Evolutionary conservation across 2,329 filamentous ascomycete genomes (phyloP), one percentile per base, ranked within the genome.

Genomic region (Nemania sp.): DNA sequence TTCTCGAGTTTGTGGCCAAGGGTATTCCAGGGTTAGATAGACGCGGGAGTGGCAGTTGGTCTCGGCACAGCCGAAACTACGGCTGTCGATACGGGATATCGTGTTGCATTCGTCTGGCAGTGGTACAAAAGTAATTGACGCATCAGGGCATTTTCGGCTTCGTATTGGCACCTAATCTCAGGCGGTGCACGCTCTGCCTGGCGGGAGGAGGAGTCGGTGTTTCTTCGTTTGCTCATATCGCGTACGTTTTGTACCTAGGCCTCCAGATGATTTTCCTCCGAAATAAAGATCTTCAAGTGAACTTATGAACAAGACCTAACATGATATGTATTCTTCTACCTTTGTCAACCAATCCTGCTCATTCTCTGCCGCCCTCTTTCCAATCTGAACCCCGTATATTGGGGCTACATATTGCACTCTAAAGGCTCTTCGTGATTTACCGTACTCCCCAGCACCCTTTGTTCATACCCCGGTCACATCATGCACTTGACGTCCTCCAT

Each of bases 131-230:
- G 59, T 66, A 64, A 62, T 61, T 57, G 63, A 64, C 63, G 64
- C 66, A 70, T 69, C 59, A 61, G 65, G 64, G 62, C 62, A 66
- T 63, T 61, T 62, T 61, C 60, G 63, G 65, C 64, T 63, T 63
- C 63, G 62, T 61, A 64, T 64, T 62, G 62, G 64, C 65, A 66
- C 64, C 64, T 66, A 66, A 68, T 69, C 57, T 60, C 59, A 49
- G 62, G 61, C 57, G 64, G 62, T 66, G 63, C 62, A 60, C 57
- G 53, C 57, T 52, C 57, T 56, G 57, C 54, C 62, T 60, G 61
- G 61, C 57, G 60, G 59, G 54, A 56, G 61, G 57, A 61, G 63
- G 67, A 56, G 59, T 64, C 59, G 64, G 63, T 62, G 57, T 64
- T 60, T 63, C 59, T 60, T 63, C 52, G 42, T 62, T 60, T 63